phyloP scores from a whole-genome alignment of 441 rosid genomes.

The Jatropha multifida region DNA sequence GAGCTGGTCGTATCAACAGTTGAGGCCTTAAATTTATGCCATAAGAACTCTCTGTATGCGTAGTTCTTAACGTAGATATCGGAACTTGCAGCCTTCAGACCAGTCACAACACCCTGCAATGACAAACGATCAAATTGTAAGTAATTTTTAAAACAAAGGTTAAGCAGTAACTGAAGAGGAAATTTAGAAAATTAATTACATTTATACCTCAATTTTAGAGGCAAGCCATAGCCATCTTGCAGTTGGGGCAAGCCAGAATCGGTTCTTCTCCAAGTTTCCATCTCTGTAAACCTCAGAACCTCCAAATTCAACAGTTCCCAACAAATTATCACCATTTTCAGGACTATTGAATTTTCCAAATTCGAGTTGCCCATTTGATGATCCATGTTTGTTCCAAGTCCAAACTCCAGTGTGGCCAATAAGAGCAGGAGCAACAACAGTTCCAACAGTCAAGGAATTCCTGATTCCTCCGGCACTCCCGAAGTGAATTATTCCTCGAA shows the following conservation, averaged over 20 bases:
- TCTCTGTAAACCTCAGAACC: not conserved
- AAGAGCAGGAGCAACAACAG: not conserved
- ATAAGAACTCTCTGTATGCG: conserved; percentile 10
- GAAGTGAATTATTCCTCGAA: not conserved
- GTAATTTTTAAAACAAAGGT: not conserved
- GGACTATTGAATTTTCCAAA: conserved; percentile 16
- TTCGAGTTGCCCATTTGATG: not conserved
- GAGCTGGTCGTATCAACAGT: not conserved
- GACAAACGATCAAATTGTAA: not conserved
- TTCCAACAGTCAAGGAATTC: not conserved
- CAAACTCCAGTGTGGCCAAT: conserved; percentile 13
- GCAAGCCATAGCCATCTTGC: not conserved
- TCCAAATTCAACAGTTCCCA: not conserved
- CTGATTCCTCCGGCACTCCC: conserved; percentile 13
- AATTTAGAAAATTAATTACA: not conserved
- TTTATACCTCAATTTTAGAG: not conserved
- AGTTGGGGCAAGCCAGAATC: not conserved
- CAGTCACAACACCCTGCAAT: not conserved
- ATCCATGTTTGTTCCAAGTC: not conserved
- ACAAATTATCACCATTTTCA: conserved; percentile 12
- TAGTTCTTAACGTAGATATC: not conserved
- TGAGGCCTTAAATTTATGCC: not conserved
- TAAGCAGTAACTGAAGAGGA: not conserved
- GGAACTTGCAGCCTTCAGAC: not conserved
- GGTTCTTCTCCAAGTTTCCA: not conserved